Evolutionary conservation across 176 grass and related monocot genomes (phyloP).

Genomic region (Aechmea fasciata): DNA sequence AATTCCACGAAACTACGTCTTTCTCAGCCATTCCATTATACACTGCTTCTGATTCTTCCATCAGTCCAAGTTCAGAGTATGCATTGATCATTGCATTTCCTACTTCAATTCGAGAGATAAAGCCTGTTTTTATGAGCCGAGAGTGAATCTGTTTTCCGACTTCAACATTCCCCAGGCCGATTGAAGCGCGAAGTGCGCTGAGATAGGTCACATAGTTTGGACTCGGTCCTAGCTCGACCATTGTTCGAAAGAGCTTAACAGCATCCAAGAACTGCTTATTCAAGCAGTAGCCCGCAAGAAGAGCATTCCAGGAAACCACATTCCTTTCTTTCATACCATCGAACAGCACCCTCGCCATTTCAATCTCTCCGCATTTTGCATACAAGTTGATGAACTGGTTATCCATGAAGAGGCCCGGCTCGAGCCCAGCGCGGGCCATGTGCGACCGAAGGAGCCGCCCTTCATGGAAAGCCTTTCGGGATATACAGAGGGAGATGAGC

Average conservation of each 20-base stretch:
- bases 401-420: conserved; percentile 15
- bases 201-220: conserved; percentile 24
- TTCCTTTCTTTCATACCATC: conserved; percentile 20
- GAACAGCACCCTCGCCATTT: conserved; percentile 16
- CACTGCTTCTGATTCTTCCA: conserved; percentile 17
- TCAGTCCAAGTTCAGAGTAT: conserved; percentile 11
- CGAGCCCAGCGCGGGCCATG: neutral
- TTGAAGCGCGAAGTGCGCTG: conserved; percentile 15
- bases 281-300: conserved; percentile 18
- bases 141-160: conserved; percentile 20
- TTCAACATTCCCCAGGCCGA: neutral
- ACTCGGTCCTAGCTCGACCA: neutral
- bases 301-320: conserved; percentile 29
- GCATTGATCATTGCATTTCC: conserved; percentile 20
- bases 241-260: conserved; percentile 4
- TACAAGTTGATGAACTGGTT: conserved; percentile 30
- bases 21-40: conserved; percentile 12
- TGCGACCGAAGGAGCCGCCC: conserved; percentile 7
- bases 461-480: conserved; percentile 12
- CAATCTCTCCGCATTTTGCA: conserved; percentile 9
- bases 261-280: conserved; percentile 13
- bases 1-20: conserved; percentile 19
- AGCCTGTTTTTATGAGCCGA: conserved; percentile 6
- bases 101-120: conserved; percentile 9
- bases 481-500: conserved; percentile 22